Base-by-base conservation (phyloP, 352 stramenopile species). In the Phytophthora pinifolia region DNA sequence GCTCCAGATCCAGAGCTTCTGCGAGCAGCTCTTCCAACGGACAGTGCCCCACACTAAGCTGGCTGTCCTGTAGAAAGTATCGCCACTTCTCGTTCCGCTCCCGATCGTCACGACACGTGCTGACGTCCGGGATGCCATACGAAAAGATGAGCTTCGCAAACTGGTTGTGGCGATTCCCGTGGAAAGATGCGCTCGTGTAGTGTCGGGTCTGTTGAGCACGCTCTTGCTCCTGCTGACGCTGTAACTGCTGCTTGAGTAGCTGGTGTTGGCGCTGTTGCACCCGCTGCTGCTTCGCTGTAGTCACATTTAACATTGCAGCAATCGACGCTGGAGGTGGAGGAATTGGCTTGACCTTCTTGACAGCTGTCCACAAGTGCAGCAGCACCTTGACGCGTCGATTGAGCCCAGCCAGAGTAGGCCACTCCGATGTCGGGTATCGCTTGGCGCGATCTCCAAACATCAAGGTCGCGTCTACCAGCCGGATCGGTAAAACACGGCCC, bases 101-200 rank as follows among this genome's bases (percentile, higher is more conserved):
- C 14, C 58, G 54, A 22, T 75, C 37, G 34, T 78, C 64, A 43
- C 70, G 69, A 37, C 81, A 92, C n/a, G 61, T 69, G 10, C 75
- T 70, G 4, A 78, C 69, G 46, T 94, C 81, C 0, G 86, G 86
- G 27, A 96, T 86, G 6, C 86, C 86, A 22, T 79, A 86, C 15
- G 76, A 75, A 49, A 89, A 89, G 33, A 92, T 52, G 30, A 92
- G 70, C 46, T 88, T 89, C 2, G 84, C 83, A 50, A 95, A 95
- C 14, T 83, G 76, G 33, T 79, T 83, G 36, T 84, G 75, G 7
- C 77, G 83, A 1, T 62, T 55, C 6, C 59, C 54, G 33, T 67
- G 32, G 31, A 54, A 48, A 49, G 58, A 67, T 7, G 59, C 39
- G 14, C 27, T 62, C 4, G 51, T 32, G 10, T 60, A 60, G 12